phyloP scores from a whole-genome alignment of 176 grass and related monocot species.

The Oryza officinalis region DNA sequence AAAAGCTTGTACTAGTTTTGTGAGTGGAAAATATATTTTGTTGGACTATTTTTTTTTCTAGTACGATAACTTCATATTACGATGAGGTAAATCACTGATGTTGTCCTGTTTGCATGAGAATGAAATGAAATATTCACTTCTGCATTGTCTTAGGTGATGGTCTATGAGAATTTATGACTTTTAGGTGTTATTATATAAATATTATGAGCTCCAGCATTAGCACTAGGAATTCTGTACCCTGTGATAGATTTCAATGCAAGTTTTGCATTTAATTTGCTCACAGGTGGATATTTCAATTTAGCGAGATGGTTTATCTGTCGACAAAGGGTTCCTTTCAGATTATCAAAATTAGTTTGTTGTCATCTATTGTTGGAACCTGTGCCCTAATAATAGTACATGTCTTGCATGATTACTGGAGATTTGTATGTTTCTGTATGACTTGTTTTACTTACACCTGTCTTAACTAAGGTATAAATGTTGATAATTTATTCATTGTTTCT shows the following conservation, averaged over 20 bases:
- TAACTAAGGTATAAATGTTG: not conserved
- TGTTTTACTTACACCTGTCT: not conserved
- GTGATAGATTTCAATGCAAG: not conserved
- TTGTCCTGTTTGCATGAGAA: not conserved
- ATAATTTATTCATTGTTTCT: not conserved
- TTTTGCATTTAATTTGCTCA: not conserved
- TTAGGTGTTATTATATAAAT: not conserved
- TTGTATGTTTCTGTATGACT: not conserved
- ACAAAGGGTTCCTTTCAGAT: not conserved
- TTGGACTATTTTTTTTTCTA: not conserved
- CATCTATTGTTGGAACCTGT: not conserved
- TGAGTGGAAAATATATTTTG: not conserved
- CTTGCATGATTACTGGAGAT: not conserved
- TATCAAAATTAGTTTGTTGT: conserved; percentile 6
- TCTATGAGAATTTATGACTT: not conserved
- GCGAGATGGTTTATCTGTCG: not conserved
- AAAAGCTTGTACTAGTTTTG: not conserved
- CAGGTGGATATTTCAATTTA: conserved; percentile 12
- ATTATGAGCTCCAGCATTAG: not conserved
- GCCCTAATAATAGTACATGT: not conserved
- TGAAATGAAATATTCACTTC: not conserved
- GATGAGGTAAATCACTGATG: not conserved
- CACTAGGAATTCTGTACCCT: not conserved
- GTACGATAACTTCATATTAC: not conserved
- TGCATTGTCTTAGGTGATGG: not conserved